A percentile compares a stretch with the other conserved stretches of the same genome.
Conservation (phyloP, 306 rosid genomes). For the Quillaja saponaria region DNA sequence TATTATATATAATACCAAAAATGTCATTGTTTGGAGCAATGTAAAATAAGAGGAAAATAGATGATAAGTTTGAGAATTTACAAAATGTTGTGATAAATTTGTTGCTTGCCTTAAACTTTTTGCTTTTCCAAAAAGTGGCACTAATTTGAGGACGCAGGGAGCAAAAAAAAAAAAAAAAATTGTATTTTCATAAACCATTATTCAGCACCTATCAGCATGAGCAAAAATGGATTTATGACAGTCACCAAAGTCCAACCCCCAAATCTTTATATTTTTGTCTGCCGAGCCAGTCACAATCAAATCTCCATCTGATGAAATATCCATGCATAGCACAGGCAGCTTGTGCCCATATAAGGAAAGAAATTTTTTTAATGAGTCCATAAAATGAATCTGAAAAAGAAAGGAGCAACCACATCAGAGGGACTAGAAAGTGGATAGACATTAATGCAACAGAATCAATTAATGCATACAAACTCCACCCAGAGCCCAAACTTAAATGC, state of each 20-base stretch:
- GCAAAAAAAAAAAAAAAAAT: neutral
- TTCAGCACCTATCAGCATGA: constrained; percentile 78
- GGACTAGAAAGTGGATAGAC: constrained; percentile 6
- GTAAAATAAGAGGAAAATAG: too few relatives aligned
- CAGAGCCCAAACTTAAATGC: constrained; percentile 1
- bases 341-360: constrained; percentile 89
- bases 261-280: constrained; percentile 90
- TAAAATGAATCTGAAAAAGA: constrained; percentile 66
- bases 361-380: constrained; percentile 75
- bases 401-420: constrained; percentile 29
- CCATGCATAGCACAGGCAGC: constrained; percentile 94
- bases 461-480: constrained; percentile 16
- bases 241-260: constrained; percentile 99
- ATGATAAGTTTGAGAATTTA: too few relatives aligned
- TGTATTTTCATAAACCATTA: neutral
- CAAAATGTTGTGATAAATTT: too few relatives aligned
- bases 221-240: constrained; percentile 93
- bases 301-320: constrained; percentile 92
- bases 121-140: too few relatives aligned
- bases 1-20: too few relatives aligned
- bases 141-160: too few relatives aligned
- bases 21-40: too few relatives aligned
- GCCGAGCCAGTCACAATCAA: constrained; percentile 91
- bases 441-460: neutral
- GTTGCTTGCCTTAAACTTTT: too few relatives aligned